These are phyloP conservation scores for Rhodotorula glutinis DNA, from an alignment of 1,284 basidiomycete genomes.

Conservation along the genomic window DNA sequence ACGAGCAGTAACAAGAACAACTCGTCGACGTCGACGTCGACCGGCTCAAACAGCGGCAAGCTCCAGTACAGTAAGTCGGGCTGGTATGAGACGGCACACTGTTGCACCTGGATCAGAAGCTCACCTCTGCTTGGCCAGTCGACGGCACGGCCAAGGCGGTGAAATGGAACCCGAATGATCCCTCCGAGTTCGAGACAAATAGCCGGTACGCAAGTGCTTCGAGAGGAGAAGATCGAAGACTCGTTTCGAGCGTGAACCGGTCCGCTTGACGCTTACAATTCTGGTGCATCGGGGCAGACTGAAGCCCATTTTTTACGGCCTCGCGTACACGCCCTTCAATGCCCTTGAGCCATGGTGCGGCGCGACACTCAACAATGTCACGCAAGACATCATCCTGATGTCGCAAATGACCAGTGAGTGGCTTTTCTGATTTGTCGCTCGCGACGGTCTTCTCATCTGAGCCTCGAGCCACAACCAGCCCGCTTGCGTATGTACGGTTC, in stretches of 20 bases:
- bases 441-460: no score
- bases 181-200: constrained; percentile 32
- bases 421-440: no score
- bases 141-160: constrained; percentile 30
- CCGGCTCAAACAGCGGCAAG: constrained; percentile 13
- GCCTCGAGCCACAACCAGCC: no score
- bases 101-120: no score
- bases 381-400: constrained; percentile 48
- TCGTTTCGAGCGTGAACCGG: no score
- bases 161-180: constrained; percentile 33
- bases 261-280: no score
- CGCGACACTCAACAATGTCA: constrained; percentile 46
- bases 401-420: constrained; percentile 47
- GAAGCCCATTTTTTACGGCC: constrained; percentile 63
- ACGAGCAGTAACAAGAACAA: constrained; percentile 13
- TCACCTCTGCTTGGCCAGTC: not conserved
- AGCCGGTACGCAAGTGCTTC: not conserved
- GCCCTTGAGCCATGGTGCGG: constrained; percentile 43
- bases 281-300: constrained; percentile 47
- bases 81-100: no score
- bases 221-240: no score
- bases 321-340: constrained; percentile 66
- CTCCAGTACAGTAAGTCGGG: constrained; percentile 17
- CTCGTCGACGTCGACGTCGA: not conserved
- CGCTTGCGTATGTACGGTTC: constrained; percentile 42